Percentiles rank a stretch among this genome's conserved stretches.
Conservation (phyloP, 805 yeast genomes). For the Lipomyces orientalis region DNA sequence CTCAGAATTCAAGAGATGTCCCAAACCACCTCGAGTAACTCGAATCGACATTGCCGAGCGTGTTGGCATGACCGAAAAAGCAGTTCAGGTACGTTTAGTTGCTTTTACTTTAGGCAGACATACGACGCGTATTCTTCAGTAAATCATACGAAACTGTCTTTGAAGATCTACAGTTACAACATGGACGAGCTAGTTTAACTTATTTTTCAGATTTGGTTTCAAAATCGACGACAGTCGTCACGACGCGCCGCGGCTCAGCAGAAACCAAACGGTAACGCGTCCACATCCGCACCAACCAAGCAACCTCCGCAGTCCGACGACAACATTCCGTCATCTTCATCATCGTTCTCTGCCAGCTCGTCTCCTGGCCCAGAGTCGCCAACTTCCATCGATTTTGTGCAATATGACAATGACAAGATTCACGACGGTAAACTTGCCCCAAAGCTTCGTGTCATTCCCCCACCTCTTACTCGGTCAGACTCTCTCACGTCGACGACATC, state of each 20-base stretch:
- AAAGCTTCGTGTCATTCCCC: neutral
- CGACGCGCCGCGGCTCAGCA: constrained; percentile 40
- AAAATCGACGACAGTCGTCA: constrained; percentile 86
- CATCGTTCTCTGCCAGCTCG: constrained; percentile 6
- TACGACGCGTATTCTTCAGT: neutral
- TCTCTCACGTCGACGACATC: neutral
- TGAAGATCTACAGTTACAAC: neutral
- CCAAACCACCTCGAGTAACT: constrained; percentile 79
- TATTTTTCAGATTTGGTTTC: constrained; percentile 79
- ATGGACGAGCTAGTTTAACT: neutral
- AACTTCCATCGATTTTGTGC: neutral
- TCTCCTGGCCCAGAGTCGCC: constrained; percentile 7
- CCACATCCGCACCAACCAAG: constrained; percentile 3
- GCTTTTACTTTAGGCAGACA: too few species aligned
- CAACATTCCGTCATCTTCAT: constrained; percentile 9
- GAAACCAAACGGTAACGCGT: constrained; percentile 24
- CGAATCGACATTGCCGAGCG: constrained; percentile 78
- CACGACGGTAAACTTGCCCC: neutral
- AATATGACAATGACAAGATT: neutral
- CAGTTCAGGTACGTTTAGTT: constrained; percentile 64
- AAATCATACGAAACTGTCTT: neutral
- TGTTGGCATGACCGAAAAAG: constrained; percentile 95
- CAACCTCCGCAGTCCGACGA: neutral
- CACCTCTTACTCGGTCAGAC: neutral
- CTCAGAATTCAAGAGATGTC: constrained; percentile 73